These are phyloP conservation scores for Fagus sylvatica DNA, from an alignment of 306 rosid species.

Conservation along the genomic window DNA sequence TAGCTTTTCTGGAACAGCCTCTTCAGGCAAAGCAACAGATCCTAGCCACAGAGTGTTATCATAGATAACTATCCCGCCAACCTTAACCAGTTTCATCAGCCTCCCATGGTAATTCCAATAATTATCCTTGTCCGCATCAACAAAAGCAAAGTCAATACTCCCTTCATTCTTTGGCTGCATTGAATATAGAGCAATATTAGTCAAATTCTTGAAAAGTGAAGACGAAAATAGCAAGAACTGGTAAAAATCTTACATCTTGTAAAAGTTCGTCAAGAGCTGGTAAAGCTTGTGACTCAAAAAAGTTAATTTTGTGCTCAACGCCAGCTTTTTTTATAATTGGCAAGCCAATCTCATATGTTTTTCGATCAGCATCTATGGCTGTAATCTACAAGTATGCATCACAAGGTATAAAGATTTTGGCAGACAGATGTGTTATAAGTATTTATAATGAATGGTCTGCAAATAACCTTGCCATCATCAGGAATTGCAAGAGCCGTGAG, in stretches of 20 bases:
- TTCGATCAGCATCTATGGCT: conserved; percentile 32
- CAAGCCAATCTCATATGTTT: conserved; percentile 28
- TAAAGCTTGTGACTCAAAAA: conserved; percentile 27
- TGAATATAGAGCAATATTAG: too few species aligned
- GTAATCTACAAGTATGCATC: conserved; percentile 15
- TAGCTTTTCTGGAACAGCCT: not conserved
- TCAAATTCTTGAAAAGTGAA: not conserved
- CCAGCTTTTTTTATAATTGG: conserved; percentile 36
- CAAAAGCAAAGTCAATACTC: conserved; percentile 11
- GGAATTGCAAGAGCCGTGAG: conserved; percentile 33
- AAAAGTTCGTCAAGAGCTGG: conserved; percentile 25
- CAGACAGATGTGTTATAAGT: too few species aligned
- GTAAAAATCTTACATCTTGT: conserved; percentile 13
- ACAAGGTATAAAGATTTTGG: not conserved
- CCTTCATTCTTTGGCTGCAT: conserved; percentile 11
- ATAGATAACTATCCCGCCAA: conserved; percentile 8
- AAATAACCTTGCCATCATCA: not conserved
- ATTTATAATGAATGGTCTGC: not conserved
- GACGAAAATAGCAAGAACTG: not conserved
- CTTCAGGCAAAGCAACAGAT: not conserved
- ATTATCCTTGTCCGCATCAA: conserved; percentile 14
- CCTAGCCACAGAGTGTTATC: conserved; percentile 13
- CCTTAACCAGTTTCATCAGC: conserved; percentile 2
- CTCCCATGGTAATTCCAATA: conserved; percentile 1
- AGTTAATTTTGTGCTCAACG: conserved; percentile 36